Evolutionary conservation across 1,139 yeast genomes (phyloP), one percentile per base, ranked within the genome.

Genomic region (Kurtzmaniella natalensis): DNA sequence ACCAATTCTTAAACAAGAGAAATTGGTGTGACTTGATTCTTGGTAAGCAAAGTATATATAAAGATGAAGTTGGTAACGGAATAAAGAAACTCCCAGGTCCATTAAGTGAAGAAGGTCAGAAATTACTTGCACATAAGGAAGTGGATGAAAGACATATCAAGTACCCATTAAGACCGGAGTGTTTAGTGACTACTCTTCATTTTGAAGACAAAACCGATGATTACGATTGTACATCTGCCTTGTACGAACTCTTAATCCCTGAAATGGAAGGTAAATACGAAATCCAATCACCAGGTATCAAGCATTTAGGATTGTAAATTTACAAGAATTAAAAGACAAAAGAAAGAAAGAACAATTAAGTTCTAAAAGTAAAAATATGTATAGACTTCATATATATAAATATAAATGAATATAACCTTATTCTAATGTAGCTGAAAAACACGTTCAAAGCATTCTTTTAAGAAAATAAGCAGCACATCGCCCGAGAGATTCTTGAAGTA

Each of bases 161-260:
- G 37, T 76, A 80, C 49, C 80, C 86, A 25, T 60, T 79, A 13
- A 66, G 70, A 7, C 62, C 67, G 2, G 76, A 78, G 31, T 70
- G 86, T 3, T 59, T 88, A 38, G 76, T 82, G 7, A 76, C 88
- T 7, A 76, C 85, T 1, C 57, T 87, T 28, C 87, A 81, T 46
- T 81, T 85, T 34, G 96, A 88, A 53, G 67, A 68, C 36, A 79
- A 83, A 43, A 67, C 70, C 16, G 48, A 44, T n/a, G 68, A 73
- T 40, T 48, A 60, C 1, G 58, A 65, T n/a, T 76, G 84, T 30
- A 61, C 66, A 23, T 78, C 89, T 4, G 69, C 71, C 25, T 78
- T 69, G 28, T 88, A 86, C 55, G 85, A 82, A 47, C 58, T 86
- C 25, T 56, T 81, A 36, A 76, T 87, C 40, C 96, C 96, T 1